phyloP scores from a whole-genome alignment of 371 early-diverging fungal genomes.

The Apophysomyces variabilis region DNA sequence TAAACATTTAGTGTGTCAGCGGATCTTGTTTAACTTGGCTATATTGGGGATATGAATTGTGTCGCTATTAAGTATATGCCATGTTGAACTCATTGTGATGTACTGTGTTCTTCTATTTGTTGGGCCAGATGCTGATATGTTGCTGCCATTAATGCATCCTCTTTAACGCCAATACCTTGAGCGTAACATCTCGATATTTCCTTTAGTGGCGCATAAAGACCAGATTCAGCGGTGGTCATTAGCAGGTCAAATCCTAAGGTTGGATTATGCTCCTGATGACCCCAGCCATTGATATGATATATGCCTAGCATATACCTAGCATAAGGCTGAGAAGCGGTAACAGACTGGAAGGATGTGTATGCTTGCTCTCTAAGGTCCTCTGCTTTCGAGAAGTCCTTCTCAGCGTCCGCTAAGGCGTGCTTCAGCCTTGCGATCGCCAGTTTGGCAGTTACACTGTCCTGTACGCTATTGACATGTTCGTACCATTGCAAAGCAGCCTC shows the following conservation, averaged over 20 bases:
- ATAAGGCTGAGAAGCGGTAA: not conserved
- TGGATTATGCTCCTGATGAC: constrained; percentile 14
- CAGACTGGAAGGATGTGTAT: constrained; percentile 17
- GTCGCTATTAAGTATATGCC: too few species aligned
- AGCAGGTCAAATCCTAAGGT: constrained; percentile 17
- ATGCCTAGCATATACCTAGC: constrained; percentile 31
- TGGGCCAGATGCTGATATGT: not conserved
- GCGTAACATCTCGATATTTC: constrained; percentile 31
- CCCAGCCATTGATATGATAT: constrained; percentile 35
- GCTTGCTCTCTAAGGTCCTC: constrained; percentile 16
- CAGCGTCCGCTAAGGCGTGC: constrained; percentile 15
- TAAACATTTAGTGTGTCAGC: too few species aligned
- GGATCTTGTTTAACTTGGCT: too few species aligned
- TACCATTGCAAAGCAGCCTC: constrained; percentile 13
- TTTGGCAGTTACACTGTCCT: not conserved
- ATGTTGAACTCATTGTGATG: too few species aligned
- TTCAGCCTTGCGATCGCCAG: constrained; percentile 25
- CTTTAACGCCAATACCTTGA: constrained; percentile 22
- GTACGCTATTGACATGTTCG: not conserved
- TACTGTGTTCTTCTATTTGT: too few species aligned
- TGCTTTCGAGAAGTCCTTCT: not conserved
- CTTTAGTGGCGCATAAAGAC: constrained; percentile 15
- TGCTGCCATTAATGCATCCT: constrained; percentile 18
- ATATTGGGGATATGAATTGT: too few species aligned
- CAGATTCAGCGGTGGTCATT: constrained; percentile 17